Conservation (phyloP, 1,139 yeast species). For the Yamadazyma spencermartinsiae region DNA sequence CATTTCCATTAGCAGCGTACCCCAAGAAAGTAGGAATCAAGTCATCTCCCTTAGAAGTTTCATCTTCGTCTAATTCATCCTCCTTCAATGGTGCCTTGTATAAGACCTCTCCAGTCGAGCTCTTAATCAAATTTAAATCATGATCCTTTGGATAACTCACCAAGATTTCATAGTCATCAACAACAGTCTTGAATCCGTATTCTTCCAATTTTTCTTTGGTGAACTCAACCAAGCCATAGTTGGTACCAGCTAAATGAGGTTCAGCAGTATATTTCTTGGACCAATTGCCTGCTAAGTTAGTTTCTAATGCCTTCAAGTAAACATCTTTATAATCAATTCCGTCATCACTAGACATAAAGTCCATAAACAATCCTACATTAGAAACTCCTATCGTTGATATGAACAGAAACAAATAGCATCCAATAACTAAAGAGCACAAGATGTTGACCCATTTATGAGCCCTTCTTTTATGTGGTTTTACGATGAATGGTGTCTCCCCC, state of each 20-base stretch:
- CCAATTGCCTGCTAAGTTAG: constrained; percentile 58
- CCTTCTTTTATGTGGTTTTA: neutral
- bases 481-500: neutral
- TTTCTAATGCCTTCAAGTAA: constrained; percentile 39
- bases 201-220: constrained; percentile 62
- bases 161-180: constrained; percentile 61
- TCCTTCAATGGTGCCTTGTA: constrained; percentile 70
- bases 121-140: constrained; percentile 39
- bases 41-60: constrained; percentile 54
- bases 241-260: constrained; percentile 75
- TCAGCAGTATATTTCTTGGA: constrained; percentile 53
- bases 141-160: constrained; percentile 53
- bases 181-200: constrained; percentile 52
- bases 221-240: constrained; percentile 62
- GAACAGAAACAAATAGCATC: too few species aligned
- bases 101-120: constrained; percentile 28
- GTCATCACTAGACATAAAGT: neutral
- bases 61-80: constrained; percentile 70
- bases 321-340: constrained; percentile 17
- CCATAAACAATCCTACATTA: neutral
- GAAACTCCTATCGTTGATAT: too few species aligned
- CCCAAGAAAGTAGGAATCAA: constrained; percentile 46
- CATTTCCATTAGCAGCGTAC: constrained; percentile 51
- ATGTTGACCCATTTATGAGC: constrained; percentile 2
- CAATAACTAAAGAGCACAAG: neutral